Base-by-base conservation (phyloP, 768 basidiomycete species). In the Steccherinum ochraceum region DNA sequence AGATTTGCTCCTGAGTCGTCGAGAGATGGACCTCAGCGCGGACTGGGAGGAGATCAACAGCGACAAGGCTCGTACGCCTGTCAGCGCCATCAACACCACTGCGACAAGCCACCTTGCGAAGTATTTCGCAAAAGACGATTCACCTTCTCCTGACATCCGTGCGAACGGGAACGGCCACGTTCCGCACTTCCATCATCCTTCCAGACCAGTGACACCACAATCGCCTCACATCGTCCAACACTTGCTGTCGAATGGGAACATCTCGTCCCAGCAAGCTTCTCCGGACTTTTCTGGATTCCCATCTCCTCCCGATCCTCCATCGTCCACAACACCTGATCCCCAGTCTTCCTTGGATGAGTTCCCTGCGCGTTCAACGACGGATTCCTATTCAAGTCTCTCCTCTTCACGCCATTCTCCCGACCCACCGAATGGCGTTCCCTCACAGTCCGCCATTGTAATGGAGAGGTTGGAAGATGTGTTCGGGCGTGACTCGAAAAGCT, bases 291-390 rank as follows among this genome's bases (percentile, higher is more conserved):
- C 56, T 30, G 52, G 55, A 16, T 60, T 64, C 41, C 64, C 66
- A 12, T 67, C 68, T 40, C 64, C 65, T 43, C 76, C 79, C 41
- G 83, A 84, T 53, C 78, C 77, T 49, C 70, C 76, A 24, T 77
- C 77, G 16, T 78, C 86, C 11, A 71, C 81, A 10, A 89, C 89
- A 12, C 84, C 85, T 4, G 87, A 90, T 67, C 87, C 86, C 25
- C 81, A 85, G 48, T 89, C 88, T 13, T 86, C 86, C 3, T 61
- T 86, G 45, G 84, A 86, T 49, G 83, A 84, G 57, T 86, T 83
- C 59, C 83, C 83, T 39, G 75, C 76, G 49, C 77, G 74, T 20
- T 83, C 86, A 10, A 84, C 84, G 7, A 86, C 88, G 10, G 82
- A 80, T 56, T 86, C 86, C 3, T 80, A 80, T 12, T 87, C 86